Evolutionary conservation across 192 early-diverging fungal species (phyloP).

Genomic region (Geranomyces michiganensis): DNA sequence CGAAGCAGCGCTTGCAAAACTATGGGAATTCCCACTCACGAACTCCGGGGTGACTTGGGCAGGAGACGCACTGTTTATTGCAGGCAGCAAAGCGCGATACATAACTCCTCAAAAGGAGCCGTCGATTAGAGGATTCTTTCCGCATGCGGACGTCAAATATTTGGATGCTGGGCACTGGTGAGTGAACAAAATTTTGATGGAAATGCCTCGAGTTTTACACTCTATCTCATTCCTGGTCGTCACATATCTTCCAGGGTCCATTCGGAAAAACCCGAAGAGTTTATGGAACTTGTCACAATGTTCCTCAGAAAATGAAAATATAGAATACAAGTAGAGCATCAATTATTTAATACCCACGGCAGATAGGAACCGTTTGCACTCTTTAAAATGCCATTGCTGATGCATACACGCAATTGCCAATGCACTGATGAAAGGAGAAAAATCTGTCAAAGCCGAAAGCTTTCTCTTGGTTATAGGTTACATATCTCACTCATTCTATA

Average conservation of each 20-base stretch:
- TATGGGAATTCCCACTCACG: constrained; percentile 49
- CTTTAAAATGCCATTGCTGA: too few relatives aligned
- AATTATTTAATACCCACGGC: too few relatives aligned
- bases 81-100: constrained; percentile 72
- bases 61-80: constrained; percentile 79
- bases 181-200: not conserved
- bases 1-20: constrained; percentile 32
- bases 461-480: too few relatives aligned
- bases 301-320: constrained; percentile 17
- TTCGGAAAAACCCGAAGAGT: constrained; percentile 49
- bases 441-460: too few relatives aligned
- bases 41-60: constrained; percentile 47
- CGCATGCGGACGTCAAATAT: constrained; percentile 61
- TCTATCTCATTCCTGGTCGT: not conserved
- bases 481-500: too few relatives aligned
- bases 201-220: not conserved
- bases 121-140: constrained; percentile 72
- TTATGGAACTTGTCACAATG: constrained; percentile 31
- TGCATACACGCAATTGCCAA: too few relatives aligned
- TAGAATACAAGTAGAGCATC: not conserved
- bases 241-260: constrained; percentile 41
- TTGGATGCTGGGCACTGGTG: constrained; percentile 91
- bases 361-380: too few relatives aligned
- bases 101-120: constrained; percentile 57
- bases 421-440: too few relatives aligned